These are phyloP conservation scores for Coemansia sp. DNA, from an alignment of 192 early-diverging fungal genomes.

Conservation along the genomic window DNA sequence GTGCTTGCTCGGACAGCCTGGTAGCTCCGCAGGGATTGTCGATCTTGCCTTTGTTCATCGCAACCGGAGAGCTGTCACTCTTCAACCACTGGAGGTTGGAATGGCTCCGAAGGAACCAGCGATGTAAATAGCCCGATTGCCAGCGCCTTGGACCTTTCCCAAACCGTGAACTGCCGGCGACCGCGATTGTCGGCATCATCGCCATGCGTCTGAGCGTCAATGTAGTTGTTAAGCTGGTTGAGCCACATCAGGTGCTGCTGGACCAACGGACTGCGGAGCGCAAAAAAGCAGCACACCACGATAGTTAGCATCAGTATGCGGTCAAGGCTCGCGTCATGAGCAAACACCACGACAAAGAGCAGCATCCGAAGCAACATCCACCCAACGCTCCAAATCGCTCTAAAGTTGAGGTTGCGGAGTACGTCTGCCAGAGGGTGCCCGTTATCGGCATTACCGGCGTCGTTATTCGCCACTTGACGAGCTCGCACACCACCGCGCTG, in stretches of 20 bases:
- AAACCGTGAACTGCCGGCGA: conserved; percentile 15
- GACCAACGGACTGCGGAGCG: conserved; percentile 25
- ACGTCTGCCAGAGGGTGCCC: conserved; percentile 13
- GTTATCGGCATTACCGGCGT: not conserved
- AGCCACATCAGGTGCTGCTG: conserved; percentile 17
- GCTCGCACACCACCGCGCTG: not conserved
- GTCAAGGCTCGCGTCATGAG: conserved; percentile 39
- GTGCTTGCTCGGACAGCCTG: not conserved
- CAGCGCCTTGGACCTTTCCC: conserved; percentile 43
- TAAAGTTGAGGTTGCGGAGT: conserved; percentile 28
- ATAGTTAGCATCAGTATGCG: conserved; percentile 24
- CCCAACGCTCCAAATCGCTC: conserved; percentile 29
- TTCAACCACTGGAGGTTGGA: conserved; percentile 26
- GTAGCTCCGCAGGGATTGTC: not conserved
- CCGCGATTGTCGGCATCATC: not conserved
- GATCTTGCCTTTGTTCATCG: conserved; percentile 2
- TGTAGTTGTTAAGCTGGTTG: conserved; percentile 13
- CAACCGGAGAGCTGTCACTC: not conserved
- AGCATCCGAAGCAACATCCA: conserved; percentile 39
- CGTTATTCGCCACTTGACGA: not conserved
- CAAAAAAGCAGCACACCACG: conserved; percentile 13
- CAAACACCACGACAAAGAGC: conserved; percentile 33
- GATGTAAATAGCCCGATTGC: conserved; percentile 42
- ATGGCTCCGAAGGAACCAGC: conserved; percentile 47
- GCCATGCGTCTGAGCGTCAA: not conserved